A percentile compares a stretch with the other conserved stretches of the same genome.
These are phyloP conservation scores for Sequoiadendron giganteum DNA, from an alignment of 75 land plant species.

Conservation along the genomic window DNA sequence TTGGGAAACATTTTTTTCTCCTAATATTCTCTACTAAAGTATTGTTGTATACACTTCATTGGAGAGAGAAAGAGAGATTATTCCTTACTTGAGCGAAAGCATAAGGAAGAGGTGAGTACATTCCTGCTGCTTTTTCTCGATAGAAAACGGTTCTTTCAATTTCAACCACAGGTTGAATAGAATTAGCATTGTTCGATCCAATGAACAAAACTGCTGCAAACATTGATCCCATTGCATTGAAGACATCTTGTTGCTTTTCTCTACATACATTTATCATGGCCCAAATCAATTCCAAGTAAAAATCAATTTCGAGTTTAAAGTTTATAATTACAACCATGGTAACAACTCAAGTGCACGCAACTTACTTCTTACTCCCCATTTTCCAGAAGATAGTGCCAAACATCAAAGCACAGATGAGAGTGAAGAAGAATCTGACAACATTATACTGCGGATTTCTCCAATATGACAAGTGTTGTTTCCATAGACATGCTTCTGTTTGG, in stretches of 20 bases:
- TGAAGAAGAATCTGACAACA: slow-evolving; percentile 57
- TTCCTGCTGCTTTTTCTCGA: slow-evolving; percentile 82
- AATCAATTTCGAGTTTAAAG: neutral
- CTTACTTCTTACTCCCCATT: slow-evolving; percentile 34
- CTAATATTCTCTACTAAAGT: too few relatives aligned
- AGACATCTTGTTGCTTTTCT: slow-evolving; percentile 40
- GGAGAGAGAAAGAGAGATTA: neutral
- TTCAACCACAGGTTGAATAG: slow-evolving; percentile 75
- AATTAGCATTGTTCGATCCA: slow-evolving; percentile 55
- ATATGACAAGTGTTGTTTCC: slow-evolving; percentile 71
- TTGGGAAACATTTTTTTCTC: too few relatives aligned
- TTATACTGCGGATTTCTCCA: slow-evolving; percentile 84
- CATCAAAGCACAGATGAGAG: slow-evolving; percentile 22
- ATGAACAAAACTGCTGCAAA: slow-evolving; percentile 69
- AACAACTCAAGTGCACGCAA: slow-evolving; percentile 1
- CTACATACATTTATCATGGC: slow-evolving; percentile 17
- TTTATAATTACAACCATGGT: neutral
- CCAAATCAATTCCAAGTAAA: neutral
- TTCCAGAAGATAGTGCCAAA: slow-evolving; percentile 44
- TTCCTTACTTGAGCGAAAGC: slow-evolving; percentile 73
- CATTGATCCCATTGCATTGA: slow-evolving; percentile 80
- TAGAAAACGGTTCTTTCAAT: slow-evolving; percentile 81
- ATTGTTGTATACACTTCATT: too few relatives aligned
- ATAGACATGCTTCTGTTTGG: slow-evolving; percentile 52
- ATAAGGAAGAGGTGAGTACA: slow-evolving; percentile 83